Percentiles rank a stretch among this genome's conserved stretches.
These are phyloP conservation scores for Monosporascus sp. DNA, from an alignment of 2,329 filamentous ascomycete species.

Conservation along the genomic window DNA sequence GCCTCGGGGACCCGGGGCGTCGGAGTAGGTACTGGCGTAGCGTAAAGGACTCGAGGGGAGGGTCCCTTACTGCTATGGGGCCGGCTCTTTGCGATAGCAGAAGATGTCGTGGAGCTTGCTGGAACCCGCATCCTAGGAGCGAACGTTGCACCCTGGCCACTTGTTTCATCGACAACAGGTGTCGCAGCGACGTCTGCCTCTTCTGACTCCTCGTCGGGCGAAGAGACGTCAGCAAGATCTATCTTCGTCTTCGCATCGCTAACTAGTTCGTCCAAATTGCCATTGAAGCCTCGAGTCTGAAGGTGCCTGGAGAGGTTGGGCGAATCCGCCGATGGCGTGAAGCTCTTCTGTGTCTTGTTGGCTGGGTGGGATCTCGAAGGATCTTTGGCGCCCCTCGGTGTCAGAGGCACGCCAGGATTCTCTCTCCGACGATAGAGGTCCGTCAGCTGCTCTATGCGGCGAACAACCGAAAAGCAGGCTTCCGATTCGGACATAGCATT, in stretches of 20 bases:
- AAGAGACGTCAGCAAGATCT: constrained; percentile 43
- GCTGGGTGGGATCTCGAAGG: constrained; percentile 16
- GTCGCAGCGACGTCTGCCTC: constrained; percentile 40
- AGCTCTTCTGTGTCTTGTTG: constrained; percentile 29
- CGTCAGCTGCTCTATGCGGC: constrained; percentile 49
- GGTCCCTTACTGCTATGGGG: constrained; percentile 55
- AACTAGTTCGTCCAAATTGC: constrained; percentile 55
- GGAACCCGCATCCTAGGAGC: constrained; percentile 49
- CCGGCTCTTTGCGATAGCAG: constrained; percentile 39
- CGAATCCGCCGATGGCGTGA: constrained; percentile 51
- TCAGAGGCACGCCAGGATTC: constrained; percentile 42
- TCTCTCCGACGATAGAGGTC: constrained; percentile 47
- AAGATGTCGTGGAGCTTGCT: constrained; percentile 50
- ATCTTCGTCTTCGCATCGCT: constrained; percentile 53
- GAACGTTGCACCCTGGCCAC: constrained; percentile 33
- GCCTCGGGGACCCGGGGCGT: constrained; percentile 20
- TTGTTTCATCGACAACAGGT: constrained; percentile 31
- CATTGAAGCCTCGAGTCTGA: constrained; percentile 54
- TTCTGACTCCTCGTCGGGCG: constrained; percentile 51
- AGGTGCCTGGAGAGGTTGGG: constrained; percentile 65
- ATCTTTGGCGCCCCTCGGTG: constrained; percentile 30
- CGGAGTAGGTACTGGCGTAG: constrained; percentile 32
- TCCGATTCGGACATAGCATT: constrained; percentile 51
- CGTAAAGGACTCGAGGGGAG: constrained; percentile 34
- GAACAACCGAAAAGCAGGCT: constrained; percentile 43